Evolutionary conservation across 2,329 filamentous ascomycete species (phyloP).

Genomic region (Bipolaris gigantea): DNA sequence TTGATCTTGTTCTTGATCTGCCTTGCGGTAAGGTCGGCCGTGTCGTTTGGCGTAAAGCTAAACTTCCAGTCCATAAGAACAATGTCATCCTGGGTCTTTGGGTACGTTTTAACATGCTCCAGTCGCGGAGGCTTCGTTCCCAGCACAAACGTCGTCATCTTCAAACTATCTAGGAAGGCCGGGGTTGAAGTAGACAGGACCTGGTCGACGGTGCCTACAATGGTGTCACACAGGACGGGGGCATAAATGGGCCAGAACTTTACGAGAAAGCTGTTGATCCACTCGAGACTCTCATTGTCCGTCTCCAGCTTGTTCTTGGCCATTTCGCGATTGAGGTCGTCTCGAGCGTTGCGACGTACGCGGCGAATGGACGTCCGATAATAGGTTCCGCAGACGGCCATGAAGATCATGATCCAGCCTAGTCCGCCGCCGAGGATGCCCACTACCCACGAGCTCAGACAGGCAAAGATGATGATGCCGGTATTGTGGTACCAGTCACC

Average conservation of each 20-base stretch:
- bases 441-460: constrained; percentile 84
- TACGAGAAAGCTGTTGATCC: constrained; percentile 98
- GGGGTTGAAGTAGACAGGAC: constrained; percentile 91
- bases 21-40: constrained; percentile 82
- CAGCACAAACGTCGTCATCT: constrained; percentile 89
- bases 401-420: constrained; percentile 89
- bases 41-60: constrained; percentile 96
- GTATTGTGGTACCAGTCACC: constrained; percentile 99
- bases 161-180: constrained; percentile 87
- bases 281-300: constrained; percentile 90
- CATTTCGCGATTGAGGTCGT: constrained; percentile 89
- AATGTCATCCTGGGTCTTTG: constrained; percentile 90
- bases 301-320: constrained; percentile 84
- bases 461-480: constrained; percentile 90
- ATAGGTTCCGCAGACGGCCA: constrained; percentile 91
- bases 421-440: constrained; percentile 88
- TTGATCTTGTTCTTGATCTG: constrained; percentile 96
- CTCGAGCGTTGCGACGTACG: constrained; percentile 91
- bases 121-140: constrained; percentile 93
- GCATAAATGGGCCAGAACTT: constrained; percentile 99
- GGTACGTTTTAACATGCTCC: constrained; percentile 98
- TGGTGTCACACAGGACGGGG: constrained; percentile 85
- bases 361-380: constrained; percentile 94
- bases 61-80: constrained; percentile 99
- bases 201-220: constrained; percentile 93